Conservation (phyloP, 345 rosid genomes). For the Ceriops tagal region DNA sequence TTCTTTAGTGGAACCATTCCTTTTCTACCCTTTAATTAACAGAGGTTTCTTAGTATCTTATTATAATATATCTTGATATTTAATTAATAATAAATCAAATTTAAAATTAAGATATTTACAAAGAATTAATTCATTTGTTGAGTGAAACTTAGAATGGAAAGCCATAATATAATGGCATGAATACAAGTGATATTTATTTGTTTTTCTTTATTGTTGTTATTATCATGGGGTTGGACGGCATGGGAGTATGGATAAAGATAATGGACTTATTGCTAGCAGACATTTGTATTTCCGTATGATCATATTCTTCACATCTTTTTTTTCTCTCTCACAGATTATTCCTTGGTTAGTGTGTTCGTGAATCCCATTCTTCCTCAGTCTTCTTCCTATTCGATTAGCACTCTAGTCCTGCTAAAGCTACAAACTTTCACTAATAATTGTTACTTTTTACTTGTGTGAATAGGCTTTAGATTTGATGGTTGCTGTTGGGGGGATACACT, state of each 20-base stretch:
- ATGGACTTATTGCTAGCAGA: conserved; percentile 41
- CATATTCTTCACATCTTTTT: conserved; percentile 39
- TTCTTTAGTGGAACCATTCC: conserved; percentile 19
- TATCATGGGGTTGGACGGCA: conserved; percentile 17
- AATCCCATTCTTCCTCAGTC: conserved; percentile 18
- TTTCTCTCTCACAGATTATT: conserved; percentile 36
- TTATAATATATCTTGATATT: too few species aligned
- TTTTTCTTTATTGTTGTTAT: neutral
- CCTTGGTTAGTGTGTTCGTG: conserved; percentile 26
- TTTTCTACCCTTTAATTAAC: conserved; percentile 19
- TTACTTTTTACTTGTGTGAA: conserved; percentile 2
- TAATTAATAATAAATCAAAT: too few species aligned
- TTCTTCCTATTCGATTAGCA: conserved; percentile 20
- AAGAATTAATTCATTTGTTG: neutral
- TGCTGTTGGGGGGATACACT: neutral
- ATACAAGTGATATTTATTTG: neutral
- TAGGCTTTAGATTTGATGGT: conserved; percentile 9
- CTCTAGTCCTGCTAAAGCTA: conserved; percentile 3
- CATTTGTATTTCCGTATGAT: conserved; percentile 38
- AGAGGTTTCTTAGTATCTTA: too few species aligned
- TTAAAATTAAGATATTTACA: neutral
- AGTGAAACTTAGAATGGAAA: neutral
- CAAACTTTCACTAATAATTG: neutral
- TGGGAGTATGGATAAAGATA: conserved; percentile 37
- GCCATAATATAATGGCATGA: neutral